Base-by-base conservation (phyloP, 106 monocot species). In the Allium fistulosum region DNA sequence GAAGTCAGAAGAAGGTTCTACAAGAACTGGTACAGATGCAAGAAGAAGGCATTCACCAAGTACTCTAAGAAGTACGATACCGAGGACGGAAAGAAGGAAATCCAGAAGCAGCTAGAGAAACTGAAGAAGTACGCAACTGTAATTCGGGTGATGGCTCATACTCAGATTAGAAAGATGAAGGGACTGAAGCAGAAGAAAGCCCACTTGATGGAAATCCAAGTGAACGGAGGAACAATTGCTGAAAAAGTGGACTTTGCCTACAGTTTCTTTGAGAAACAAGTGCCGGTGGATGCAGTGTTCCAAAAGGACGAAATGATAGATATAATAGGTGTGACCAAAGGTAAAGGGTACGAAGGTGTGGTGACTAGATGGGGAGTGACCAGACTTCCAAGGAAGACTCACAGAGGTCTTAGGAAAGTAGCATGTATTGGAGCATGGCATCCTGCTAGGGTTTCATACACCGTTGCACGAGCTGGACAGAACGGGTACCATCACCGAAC, bases 121-220 rank as follows among this genome's bases (percentile, higher is more conserved):
- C 88, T 93, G 75, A 93, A 93, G 76, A 93, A 93, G 49, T 89
- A 93, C 81, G 88, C 77, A 15, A 60, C 88, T 57, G 90, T 94
- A 67, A 48, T 94, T 65, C 79, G 90, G 66, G 82, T 94, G 17
- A 65, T 94, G 45, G 90, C 90, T 26, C 94, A 94, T 76, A 94
- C 94, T 64, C 68, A 86, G 82, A 79, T 86, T 71, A 77, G 78
- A 56, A 87, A 75, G 72, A 83, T 87, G 63, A 81, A 87, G 62
- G 87, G 83, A 15, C 62, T 83, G 61, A 83, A 83, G 58, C 83
- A 83, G 69, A 87, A 87, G 83, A 83, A 87, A 49, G 83, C 83
- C 13, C 87, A 87, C 48, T 65, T 84, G 22, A 87, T 87, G 87
- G 87, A 87, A 70, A 84, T 87, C 56, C 87, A 80, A 52, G 80